Base-by-base conservation (phyloP, 768 basidiomycete species). In the Suillus subalutaceus region DNA sequence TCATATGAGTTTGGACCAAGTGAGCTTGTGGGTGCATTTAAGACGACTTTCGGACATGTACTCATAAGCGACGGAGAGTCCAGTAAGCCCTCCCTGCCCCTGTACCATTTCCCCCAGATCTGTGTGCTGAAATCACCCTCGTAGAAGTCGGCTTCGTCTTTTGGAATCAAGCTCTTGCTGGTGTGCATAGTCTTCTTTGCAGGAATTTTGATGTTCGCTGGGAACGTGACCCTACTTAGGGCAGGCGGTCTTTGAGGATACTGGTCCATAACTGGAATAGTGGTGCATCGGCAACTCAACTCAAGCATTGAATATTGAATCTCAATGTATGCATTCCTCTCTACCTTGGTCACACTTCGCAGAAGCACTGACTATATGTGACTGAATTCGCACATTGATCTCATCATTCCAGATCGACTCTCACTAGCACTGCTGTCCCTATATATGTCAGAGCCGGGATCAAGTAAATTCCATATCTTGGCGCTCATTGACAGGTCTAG, bases 111-210 rank as follows among this genome's bases (percentile, higher is more conserved):
- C 4, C 10, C 32, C 62, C 67, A 23, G 48, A 50, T 38, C 41
- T 37, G 18, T 60, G 57, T 4, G 38, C 4, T 32, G 59, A 63
- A 41, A 32, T 48, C 37, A 61, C 67, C 15, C 50, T 70, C 6
- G 65, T 67, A 15, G 72, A 74, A 6, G 69, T 86, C 16, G 87
- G 87, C 16, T 78, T 84, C 6, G 85, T 86, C 4, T 77, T 90
- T 40, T 92, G 89, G 82, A 94, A 94, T 73, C 81, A 85, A 4
- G 89, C 92, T 2, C 78, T 94, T 12, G 80, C 79, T 6, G 78
- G 50, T 69, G 73, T 23, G 26, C 26, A 26, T 26, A 26, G 26
- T 26, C 26, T 26, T 26, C 1, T 26, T 26, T 2, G 2, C 13
- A 7, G 15, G 30, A 26, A 5, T 2, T 32, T 32, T 32, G 32